phyloP scores from a whole-genome alignment of 2,329 filamentous ascomycete genomes.

The Nemania sp. region DNA sequence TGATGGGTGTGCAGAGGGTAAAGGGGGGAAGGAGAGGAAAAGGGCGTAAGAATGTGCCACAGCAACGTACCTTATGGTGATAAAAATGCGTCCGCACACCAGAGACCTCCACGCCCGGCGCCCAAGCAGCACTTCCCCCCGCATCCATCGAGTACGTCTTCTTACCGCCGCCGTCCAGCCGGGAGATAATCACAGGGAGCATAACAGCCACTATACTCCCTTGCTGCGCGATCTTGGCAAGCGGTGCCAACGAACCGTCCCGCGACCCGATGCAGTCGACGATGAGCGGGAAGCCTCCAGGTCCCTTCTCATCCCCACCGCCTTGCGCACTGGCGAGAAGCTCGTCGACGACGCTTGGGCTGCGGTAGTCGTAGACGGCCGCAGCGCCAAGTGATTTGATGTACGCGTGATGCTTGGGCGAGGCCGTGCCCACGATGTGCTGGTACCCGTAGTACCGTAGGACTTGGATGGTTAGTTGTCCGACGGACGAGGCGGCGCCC shows the following conservation, averaged over 20 bases:
- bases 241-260: conserved; percentile 49
- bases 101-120: conserved; percentile 52
- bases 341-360: conserved; percentile 41
- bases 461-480: conserved; percentile 54
- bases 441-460: conserved; percentile 56
- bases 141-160: conserved; percentile 61
- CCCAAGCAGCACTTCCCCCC: conserved; percentile 49
- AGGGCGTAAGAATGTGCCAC: no score
- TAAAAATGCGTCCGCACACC: conserved; percentile 63
- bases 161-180: no score
- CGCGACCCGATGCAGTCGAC: conserved; percentile 60
- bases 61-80: conserved; percentile 45
- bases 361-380: conserved; percentile 52
- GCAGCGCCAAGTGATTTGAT: conserved; percentile 50
- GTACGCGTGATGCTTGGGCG: conserved; percentile 48
- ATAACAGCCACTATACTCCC: conserved; percentile 60
- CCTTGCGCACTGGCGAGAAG: conserved; percentile 31
- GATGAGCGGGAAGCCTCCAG: conserved; percentile 48
- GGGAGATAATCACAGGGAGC: conserved; percentile 63
- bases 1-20: background rate
- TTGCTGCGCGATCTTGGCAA: conserved; percentile 53
- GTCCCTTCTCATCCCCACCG: conserved; percentile 28
- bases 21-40: no score
- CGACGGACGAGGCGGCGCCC: conserved; percentile 57
- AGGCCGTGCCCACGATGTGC: conserved; percentile 53